phyloP scores from a whole-genome alignment of 192 early-diverging fungal species.

The Diversispora epigaea region DNA sequence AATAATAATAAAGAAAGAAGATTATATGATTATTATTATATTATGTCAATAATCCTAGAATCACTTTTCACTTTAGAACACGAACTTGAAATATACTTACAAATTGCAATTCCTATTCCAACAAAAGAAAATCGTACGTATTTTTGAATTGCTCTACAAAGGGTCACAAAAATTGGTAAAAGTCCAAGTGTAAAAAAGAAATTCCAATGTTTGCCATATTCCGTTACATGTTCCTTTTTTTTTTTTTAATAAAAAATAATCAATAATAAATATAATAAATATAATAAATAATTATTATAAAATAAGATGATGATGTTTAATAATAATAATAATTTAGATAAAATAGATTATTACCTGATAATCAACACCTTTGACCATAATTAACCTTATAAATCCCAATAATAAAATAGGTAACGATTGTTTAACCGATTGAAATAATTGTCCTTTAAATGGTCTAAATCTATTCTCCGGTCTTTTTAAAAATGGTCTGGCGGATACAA shows the following conservation, averaged over 20 bases:
- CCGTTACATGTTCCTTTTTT: conserved; percentile 77
- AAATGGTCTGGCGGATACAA: conserved; percentile 71
- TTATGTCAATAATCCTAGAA: too few species aligned
- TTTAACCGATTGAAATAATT: conserved; percentile 45
- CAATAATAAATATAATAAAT: too few species aligned
- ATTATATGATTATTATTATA: too few species aligned
- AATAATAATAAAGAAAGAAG: too few species aligned
- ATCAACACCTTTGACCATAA: conserved; percentile 76
- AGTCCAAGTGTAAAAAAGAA: conserved; percentile 94
- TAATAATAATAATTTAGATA: neutral
- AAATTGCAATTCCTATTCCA: conserved; percentile 47
- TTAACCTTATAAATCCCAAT: conserved; percentile 70
- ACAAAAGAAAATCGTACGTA: conserved; percentile 58
- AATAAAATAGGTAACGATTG: conserved; percentile 66
- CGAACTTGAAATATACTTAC: conserved; percentile 26
- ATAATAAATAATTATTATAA: too few species aligned
- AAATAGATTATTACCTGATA: conserved; percentile 66
- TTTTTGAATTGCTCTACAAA: conserved; percentile 54
- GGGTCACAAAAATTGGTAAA: conserved; percentile 74
- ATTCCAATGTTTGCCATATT: conserved; percentile 99
- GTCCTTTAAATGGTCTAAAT: conserved; percentile 34
- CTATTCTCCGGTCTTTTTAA: conserved; percentile 40
- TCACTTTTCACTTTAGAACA: neutral
- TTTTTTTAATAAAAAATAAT: neutral
- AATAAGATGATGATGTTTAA: too few species aligned